Evolutionary conservation across 768 basidiomycete species (phyloP).

Genomic region (Neoboletus magnificus): DNA sequence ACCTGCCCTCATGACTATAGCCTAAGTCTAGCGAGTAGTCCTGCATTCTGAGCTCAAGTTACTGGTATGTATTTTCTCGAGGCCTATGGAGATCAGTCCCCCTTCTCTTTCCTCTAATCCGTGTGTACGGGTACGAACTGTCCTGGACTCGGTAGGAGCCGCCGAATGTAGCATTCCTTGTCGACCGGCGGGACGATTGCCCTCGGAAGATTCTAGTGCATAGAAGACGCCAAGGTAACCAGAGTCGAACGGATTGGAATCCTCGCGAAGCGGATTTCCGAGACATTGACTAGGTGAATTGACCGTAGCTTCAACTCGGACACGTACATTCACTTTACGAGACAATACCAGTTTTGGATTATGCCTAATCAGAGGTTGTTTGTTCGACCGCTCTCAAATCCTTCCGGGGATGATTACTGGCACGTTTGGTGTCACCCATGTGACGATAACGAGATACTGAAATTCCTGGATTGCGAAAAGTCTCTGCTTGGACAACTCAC

Average conservation of each 20-base stretch:
- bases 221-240: neutral
- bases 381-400: neutral
- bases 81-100: neutral
- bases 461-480: neutral
- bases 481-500: neutral
- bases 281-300: neutral
- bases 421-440: neutral
- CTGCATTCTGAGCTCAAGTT: neutral
- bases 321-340: neutral
- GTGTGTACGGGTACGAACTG: neutral
- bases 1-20: neutral
- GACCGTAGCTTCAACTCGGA: neutral
- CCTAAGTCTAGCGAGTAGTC: neutral
- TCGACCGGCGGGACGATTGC: neutral
- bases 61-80: neutral
- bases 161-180: neutral
- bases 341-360: neutral
- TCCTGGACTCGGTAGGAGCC: too few relatives aligned
- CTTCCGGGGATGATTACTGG: neutral
- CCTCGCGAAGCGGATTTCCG: neutral
- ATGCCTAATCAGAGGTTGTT: neutral
- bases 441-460: neutral
- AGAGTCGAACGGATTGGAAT: neutral
- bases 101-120: too few relatives aligned
- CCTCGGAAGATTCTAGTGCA: neutral